phyloP scores from a whole-genome alignment of 2,329 filamentous ascomycete genomes.

The Claviceps citrina region DNA sequence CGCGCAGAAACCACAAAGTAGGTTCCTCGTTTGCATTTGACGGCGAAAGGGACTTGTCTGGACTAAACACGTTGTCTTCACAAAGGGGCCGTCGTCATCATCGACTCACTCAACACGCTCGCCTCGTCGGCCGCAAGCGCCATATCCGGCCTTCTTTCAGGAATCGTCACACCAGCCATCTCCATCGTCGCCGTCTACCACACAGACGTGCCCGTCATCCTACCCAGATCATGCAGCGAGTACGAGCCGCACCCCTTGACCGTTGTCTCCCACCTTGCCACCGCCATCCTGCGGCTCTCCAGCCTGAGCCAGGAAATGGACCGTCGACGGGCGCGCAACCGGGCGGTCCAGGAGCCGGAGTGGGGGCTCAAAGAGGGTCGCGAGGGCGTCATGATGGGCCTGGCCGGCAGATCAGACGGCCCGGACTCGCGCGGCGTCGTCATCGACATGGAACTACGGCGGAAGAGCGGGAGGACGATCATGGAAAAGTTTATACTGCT shows the following conservation, averaged over 20 bases:
- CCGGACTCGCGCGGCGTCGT: slow-evolving; percentile 42
- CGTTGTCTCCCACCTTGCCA: slow-evolving; percentile 72
- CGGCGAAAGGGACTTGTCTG: no score
- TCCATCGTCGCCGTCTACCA: slow-evolving; percentile 74
- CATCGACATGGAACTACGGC: slow-evolving; percentile 70
- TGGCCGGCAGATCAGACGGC: slow-evolving; percentile 29
- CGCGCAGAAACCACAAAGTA: slow-evolving; percentile 27
- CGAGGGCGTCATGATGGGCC: slow-evolving; percentile 63
- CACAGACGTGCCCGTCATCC: slow-evolving; percentile 52
- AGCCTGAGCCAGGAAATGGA: slow-evolving; percentile 61
- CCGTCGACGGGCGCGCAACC: slow-evolving; percentile 58
- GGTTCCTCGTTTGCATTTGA: no score
- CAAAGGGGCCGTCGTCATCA: slow-evolving; percentile 55
- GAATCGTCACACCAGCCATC: slow-evolving; percentile 46
- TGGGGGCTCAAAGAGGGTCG: slow-evolving; percentile 65
- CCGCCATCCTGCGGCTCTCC: slow-evolving; percentile 60
- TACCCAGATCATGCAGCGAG: slow-evolving; percentile 28
- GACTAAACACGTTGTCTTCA: background rate
- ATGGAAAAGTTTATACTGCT: slow-evolving; percentile 47
- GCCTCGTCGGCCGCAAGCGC: slow-evolving; percentile 36
- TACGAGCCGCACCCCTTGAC: slow-evolving; percentile 57
- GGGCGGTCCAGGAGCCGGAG: slow-evolving; percentile 57
- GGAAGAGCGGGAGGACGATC: slow-evolving; percentile 67
- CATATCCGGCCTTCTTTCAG: slow-evolving; percentile 54
- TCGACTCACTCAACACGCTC: slow-evolving; percentile 66